A percentile compares a stretch with the other conserved stretches of the same genome.
Evolutionary conservation across 1,284 basidiomycete genomes (phyloP).

Genomic region (Cryptococcus deneoformans): DNA sequence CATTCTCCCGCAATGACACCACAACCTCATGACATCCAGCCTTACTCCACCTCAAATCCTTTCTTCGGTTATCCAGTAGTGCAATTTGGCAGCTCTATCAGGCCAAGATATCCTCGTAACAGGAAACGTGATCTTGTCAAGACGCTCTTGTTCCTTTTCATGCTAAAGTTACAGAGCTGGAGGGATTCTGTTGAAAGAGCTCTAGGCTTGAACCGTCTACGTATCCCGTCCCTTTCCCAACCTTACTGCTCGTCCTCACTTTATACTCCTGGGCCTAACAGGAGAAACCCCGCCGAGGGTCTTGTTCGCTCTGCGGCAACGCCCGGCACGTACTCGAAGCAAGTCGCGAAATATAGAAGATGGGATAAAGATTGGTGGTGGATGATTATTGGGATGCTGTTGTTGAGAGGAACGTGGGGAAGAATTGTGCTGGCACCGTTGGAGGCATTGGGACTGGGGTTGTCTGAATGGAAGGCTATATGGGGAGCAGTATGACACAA

Average conservation of each 20-base stretch:
- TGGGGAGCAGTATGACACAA: constrained; percentile 13
- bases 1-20: not conserved
- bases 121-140: constrained; percentile 49
- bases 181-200: constrained; percentile 34
- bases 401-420: constrained; percentile 44
- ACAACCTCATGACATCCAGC: constrained; percentile 13
- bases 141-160: constrained; percentile 48
- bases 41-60: constrained; percentile 40
- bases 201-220: constrained; percentile 25
- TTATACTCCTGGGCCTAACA: not conserved
- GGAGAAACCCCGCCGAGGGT: constrained; percentile 11
- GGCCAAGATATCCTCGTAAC: constrained; percentile 40
- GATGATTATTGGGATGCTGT: constrained; percentile 42
- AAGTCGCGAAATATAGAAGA: constrained; percentile 8
- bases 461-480: constrained; percentile 16
- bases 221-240: not conserved
- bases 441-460: constrained; percentile 26
- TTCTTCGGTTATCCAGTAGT: constrained; percentile 49
- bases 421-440: constrained; percentile 28
- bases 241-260: not conserved
- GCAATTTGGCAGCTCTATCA: constrained; percentile 22
- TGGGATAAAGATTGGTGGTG: constrained; percentile 43
- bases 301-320: constrained; percentile 13
- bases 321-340: constrained; percentile 4
- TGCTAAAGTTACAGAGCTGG: constrained; percentile 41